A percentile compares a stretch with the other conserved stretches of the same genome.
phyloP scores from a whole-genome alignment of 805 yeast genomes.

The Candida verbasci region DNA sequence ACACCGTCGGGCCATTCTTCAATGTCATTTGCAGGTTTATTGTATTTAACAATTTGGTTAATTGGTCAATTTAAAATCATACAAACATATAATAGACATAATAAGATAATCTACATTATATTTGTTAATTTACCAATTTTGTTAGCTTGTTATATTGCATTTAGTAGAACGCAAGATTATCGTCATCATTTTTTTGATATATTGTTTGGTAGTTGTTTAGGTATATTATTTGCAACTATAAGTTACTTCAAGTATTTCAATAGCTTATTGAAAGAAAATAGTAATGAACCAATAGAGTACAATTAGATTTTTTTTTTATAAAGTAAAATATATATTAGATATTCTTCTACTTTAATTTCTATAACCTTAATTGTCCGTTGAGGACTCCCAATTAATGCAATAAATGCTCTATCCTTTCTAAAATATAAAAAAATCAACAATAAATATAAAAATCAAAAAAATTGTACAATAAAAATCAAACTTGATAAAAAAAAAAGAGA shows the following conservation, averaged over 20 bases:
- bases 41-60: conserved; percentile 30
- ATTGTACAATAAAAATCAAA: conserved; percentile 1
- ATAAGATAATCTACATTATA: conserved; percentile 15
- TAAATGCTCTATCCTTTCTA: conserved; percentile 26
- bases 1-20: conserved; percentile 38
- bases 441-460: conserved; percentile 4
- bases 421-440: conserved; percentile 6
- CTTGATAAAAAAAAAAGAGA: conserved; percentile 10
- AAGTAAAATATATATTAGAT: conserved; percentile 4
- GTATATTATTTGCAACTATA: conserved; percentile 21
- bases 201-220: conserved; percentile 27
- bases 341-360: conserved; percentile 7
- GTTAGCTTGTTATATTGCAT: conserved; percentile 27
- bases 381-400: conserved; percentile 47
- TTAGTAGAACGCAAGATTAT: conserved; percentile 33
- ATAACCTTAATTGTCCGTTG: conserved; percentile 44
- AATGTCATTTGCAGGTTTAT: conserved; percentile 28
- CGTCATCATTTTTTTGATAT: conserved; percentile 36
- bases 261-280: conserved; percentile 7
- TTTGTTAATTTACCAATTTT: conserved; percentile 17
- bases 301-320: background rate
- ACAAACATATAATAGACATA: background rate
- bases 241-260: conserved; percentile 24
- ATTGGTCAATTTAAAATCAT: conserved; percentile 20
- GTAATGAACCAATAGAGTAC: conserved; percentile 10